Evolutionary conservation across 1,139 yeast species (phyloP).

Genomic region (Pichia sp.): DNA sequence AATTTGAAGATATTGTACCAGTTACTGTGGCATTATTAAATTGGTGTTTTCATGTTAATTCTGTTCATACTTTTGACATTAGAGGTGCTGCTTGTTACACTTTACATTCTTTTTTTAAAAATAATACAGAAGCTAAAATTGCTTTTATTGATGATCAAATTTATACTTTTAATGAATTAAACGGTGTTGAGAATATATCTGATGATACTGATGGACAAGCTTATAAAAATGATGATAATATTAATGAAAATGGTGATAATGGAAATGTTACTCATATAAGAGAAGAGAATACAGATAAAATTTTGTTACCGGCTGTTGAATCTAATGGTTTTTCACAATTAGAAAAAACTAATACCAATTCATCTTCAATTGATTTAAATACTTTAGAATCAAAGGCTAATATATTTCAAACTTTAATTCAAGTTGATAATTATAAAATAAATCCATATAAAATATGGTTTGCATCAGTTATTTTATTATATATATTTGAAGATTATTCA

Average conservation of each 20-base stretch:
- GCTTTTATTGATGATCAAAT: conserved; percentile 59
- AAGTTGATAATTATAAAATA: conserved; percentile 71
- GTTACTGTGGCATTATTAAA: conserved; percentile 69
- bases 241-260: not conserved
- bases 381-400: conserved; percentile 35
- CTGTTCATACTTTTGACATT: conserved; percentile 78
- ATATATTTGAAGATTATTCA: conserved; percentile 53
- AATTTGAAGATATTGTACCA: conserved; percentile 41
- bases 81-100: conserved; percentile 66
- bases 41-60: conserved; percentile 75
- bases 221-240: no score
- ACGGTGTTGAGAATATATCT: conserved; percentile 18
- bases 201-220: conserved; percentile 6
- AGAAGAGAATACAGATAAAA: not conserved
- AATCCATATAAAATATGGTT: conserved; percentile 92
- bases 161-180: conserved; percentile 22
- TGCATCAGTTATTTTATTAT: conserved; percentile 61
- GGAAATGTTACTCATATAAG: not conserved
- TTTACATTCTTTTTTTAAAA: conserved; percentile 61
- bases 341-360: conserved; percentile 6
- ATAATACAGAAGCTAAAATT: conserved; percentile 50
- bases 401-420: conserved; percentile 63
- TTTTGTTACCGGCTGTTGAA: not conserved
- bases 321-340: not conserved
- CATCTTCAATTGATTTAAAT: conserved; percentile 3